Percentiles rank a stretch among this genome's conserved stretches.
Conservation (phyloP, 164 flowering plant genomes). For the grape (Vitis vinifera) region DNA sequence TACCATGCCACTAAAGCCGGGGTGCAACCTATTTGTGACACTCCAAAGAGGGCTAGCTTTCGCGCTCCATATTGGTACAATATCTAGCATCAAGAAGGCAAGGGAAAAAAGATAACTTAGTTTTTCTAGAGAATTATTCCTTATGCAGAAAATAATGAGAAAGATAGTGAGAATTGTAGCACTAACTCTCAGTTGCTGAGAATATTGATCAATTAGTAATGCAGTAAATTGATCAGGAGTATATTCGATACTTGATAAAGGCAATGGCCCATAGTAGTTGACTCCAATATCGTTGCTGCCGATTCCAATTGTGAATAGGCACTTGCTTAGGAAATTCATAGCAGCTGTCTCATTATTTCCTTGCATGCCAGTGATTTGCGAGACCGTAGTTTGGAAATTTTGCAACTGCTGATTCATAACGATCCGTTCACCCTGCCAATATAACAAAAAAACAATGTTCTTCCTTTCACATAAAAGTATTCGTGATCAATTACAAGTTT, state of each 20-base stretch:
- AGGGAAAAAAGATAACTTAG: neutral
- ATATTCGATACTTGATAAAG: neutral
- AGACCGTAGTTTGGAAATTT: no score
- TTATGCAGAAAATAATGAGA: neutral
- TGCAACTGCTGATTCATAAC: no score
- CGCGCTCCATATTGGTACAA: conserved; percentile 32
- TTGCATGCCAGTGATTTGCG: no score
- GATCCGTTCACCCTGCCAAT: no score
- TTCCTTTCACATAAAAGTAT: no score
- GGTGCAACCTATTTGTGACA: conserved; percentile 14
- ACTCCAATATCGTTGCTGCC: conserved; percentile 26
- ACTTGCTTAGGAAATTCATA: no score
- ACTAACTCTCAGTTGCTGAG: conserved; percentile 15
- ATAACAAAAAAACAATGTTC: no score
- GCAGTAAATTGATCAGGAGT: conserved; percentile 15
- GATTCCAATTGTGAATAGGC: conserved; percentile 2
- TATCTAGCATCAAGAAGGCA: conserved; percentile 5
- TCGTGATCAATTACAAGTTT: no score
- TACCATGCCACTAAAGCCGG: neutral
- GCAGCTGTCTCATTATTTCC: no score
- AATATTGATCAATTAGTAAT: conserved; percentile 11
- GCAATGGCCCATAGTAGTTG: conserved; percentile 13
- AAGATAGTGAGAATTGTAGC: no score
- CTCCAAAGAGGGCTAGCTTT: conserved; percentile 24
- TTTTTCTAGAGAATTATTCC: neutral